These are phyloP conservation scores for Evernia prunastri DNA, from an alignment of 495 filamentous ascomycete species.

Conservation along the genomic window DNA sequence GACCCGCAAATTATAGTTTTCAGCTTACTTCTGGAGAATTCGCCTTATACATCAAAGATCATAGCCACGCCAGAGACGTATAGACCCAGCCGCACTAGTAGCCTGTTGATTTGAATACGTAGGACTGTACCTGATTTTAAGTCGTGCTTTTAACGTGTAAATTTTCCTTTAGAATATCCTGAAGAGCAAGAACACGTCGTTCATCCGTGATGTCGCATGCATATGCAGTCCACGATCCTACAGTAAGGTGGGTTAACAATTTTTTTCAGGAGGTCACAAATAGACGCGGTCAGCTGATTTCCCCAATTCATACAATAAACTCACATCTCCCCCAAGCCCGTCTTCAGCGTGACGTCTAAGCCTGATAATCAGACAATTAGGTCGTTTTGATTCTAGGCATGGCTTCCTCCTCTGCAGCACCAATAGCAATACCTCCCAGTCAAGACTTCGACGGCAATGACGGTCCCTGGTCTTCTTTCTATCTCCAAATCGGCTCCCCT, in stretches of 20 bases:
- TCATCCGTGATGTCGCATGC: background rate
- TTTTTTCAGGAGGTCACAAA: too few relatives aligned
- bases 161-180: background rate
- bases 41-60: too few relatives aligned
- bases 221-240: background rate
- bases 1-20: background rate
- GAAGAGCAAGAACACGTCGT: background rate
- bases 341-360: background rate
- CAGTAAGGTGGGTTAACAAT: background rate
- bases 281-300: background rate
- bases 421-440: conserved; percentile 24
- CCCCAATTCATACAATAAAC: background rate
- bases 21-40: too few relatives aligned
- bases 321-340: too few relatives aligned
- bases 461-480: conserved; percentile 37
- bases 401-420: conserved; percentile 14
- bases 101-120: background rate
- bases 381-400: background rate
- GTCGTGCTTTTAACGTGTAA: too few relatives aligned
- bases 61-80: background rate
- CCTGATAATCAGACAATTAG: background rate
- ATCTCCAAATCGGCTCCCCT: conserved; percentile 34
- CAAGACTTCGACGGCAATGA: conserved; percentile 31
- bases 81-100: background rate
- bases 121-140: background rate